phyloP scores from a whole-genome alignment of 495 filamentous ascomycete species.

The Bombardia bombarda region DNA sequence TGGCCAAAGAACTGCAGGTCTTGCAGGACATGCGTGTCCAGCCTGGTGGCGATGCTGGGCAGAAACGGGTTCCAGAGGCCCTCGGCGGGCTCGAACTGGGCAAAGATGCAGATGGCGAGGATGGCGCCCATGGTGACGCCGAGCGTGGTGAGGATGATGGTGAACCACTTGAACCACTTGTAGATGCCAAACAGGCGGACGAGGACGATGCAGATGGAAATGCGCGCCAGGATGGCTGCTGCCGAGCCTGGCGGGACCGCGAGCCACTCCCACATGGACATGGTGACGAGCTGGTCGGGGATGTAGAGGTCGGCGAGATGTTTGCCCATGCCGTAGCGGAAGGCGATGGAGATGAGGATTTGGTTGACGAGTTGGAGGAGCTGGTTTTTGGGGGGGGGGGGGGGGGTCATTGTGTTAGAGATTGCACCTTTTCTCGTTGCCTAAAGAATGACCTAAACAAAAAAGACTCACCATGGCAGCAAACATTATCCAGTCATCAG shows the following conservation, averaged over 20 bases:
- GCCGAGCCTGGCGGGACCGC: not conserved
- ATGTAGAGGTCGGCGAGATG: not conserved
- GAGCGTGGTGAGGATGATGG: conserved; percentile 3
- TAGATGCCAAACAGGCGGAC: conserved; percentile 9
- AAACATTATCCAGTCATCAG: conserved; percentile 11
- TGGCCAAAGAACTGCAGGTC: not conserved
- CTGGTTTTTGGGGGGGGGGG: not conserved
- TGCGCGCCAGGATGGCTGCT: conserved; percentile 4
- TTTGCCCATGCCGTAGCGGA: conserved; percentile 3
- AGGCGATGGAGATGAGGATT: not conserved
- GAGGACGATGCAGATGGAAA: conserved; percentile 12
- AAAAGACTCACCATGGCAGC: conserved; percentile 1
- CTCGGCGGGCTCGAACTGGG: not conserved
- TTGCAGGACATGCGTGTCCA: not conserved
- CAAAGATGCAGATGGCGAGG: not conserved
- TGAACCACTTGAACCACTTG: conserved; percentile 11
- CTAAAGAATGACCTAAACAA: not conserved
- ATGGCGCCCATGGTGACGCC: not conserved
- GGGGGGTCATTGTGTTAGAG: not conserved
- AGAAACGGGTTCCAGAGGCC: conserved; percentile 3
- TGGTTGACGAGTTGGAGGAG: conserved; percentile 3
- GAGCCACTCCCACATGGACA: conserved; percentile 2
- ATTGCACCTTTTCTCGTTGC: not conserved
- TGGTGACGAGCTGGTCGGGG: conserved; percentile 3
- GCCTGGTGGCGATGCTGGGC: not conserved